Percentiles rank a stretch among this genome's conserved stretches.
Evolutionary conservation across 1,284 basidiomycete species (phyloP).

Genomic region (Fomitopsis betulina): DNA sequence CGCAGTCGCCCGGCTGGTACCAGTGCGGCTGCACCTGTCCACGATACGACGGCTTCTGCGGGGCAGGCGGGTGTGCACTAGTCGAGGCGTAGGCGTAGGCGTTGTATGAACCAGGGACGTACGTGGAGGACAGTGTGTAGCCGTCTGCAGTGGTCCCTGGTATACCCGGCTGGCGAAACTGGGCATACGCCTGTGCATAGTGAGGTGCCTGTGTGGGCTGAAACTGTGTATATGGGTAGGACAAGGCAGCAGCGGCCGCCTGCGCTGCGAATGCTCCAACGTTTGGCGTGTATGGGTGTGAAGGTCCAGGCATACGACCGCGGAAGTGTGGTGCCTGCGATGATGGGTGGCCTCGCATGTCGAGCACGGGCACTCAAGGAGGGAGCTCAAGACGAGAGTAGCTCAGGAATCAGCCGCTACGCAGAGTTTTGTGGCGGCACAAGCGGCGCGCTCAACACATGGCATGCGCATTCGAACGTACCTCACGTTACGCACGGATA

Average conservation of each 20-base stretch:
- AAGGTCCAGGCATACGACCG: neutral
- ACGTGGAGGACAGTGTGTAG: slow-evolving; percentile 51
- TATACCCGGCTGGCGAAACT: slow-evolving; percentile 14
- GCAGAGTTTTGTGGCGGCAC: neutral
- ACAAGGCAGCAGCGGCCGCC: slow-evolving; percentile 30
- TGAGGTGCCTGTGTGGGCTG: slow-evolving; percentile 37
- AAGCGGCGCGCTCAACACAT: neutral
- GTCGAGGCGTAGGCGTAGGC: slow-evolving; percentile 2
- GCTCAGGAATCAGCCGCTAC: neutral
- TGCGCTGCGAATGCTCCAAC: slow-evolving; percentile 15
- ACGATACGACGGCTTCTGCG: slow-evolving; percentile 6
- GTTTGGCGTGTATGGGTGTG: slow-evolving; percentile 12
- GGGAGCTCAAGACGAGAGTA: neutral
- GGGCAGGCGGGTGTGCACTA: neutral
- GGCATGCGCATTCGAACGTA: neutral
- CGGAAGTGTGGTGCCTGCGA: neutral
- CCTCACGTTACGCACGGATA: too few relatives aligned
- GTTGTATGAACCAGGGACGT: slow-evolving; percentile 25
- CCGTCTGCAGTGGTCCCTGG: slow-evolving; percentile 44
- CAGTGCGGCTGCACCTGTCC: slow-evolving; percentile 32
- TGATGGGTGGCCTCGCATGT: neutral
- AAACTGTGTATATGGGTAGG: slow-evolving; percentile 35
- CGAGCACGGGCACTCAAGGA: neutral
- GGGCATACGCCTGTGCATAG: slow-evolving; percentile 59
- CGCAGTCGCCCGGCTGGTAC: slow-evolving; percentile 57